Evolutionary conservation across 2,329 filamentous ascomycete genomes (phyloP).

Genomic region (Aspergillus ruber): DNA sequence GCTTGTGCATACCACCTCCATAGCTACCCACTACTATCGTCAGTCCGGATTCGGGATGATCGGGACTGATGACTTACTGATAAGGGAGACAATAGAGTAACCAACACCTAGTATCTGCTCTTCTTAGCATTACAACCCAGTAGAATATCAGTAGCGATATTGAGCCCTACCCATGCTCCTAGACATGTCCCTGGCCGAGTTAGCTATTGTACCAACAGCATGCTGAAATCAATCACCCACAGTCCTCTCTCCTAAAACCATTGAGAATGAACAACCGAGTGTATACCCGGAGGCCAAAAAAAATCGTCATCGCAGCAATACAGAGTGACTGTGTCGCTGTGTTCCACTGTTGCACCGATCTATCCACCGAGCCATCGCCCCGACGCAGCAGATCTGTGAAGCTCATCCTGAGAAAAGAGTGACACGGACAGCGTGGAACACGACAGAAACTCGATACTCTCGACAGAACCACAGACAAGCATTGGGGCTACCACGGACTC

Average conservation of each 20-base stretch:
- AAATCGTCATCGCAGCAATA: constrained; percentile 19
- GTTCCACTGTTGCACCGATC: constrained; percentile 20
- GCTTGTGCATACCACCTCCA: constrained; percentile 33
- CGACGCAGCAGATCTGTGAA: neutral
- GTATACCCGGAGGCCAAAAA: constrained; percentile 19
- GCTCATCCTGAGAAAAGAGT: too few relatives aligned
- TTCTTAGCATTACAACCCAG: neutral
- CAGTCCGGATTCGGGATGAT: constrained; percentile 1
- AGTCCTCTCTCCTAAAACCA: constrained; percentile 20
- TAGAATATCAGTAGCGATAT: neutral
- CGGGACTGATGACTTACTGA: constrained; percentile 12
- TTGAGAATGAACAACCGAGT: constrained; percentile 17
- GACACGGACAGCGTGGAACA: too few relatives aligned
- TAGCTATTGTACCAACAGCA: neutral
- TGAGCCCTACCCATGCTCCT: constrained; percentile 10
- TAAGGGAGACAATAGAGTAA: constrained; percentile 18
- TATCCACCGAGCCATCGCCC: constrained; percentile 8
- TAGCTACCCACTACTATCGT: constrained; percentile 22
- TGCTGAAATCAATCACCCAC: constrained; percentile 11
- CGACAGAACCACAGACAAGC: too few relatives aligned
- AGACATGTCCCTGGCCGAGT: constrained; percentile 11
- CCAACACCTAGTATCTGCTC: constrained; percentile 14
- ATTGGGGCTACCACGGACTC: too few relatives aligned
- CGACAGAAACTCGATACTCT: too few relatives aligned
- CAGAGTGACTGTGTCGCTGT: constrained; percentile 21